Base-by-base conservation (phyloP, 2,329 filamentous ascomycete species). In the Pseudogymnoascus sp. region DNA sequence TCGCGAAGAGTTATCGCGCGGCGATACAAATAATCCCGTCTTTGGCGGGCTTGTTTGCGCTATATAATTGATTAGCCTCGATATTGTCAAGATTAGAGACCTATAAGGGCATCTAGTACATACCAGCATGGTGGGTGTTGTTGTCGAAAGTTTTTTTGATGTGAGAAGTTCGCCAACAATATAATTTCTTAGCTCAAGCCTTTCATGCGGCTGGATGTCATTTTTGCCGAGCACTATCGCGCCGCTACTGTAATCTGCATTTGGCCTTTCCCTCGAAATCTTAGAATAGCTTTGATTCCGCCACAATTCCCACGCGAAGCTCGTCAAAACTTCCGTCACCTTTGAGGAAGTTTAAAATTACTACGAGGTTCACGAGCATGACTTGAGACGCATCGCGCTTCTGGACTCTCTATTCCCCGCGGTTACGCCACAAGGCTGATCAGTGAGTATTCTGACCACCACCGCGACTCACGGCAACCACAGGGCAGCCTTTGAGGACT, bases 1-100 rank as follows among this genome's bases (percentile, higher is more conserved):
- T 97, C 91, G 67, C 89, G 87, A 43, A 97, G 83, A 20, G 91
- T 87, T 62, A 97, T 81, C 37, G 94, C 93, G 70, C 90, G 87
- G 63, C 93, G 86, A 75, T 97, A 96, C 69, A 99, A 86, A 74
- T 97, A 95, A 73, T 95, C 90, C 68, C 89, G 82, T 69, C 90
- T 82, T 74, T 92, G 86, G 67, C 89, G 85, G 64, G 87, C 86
- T 81, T 91, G 87, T 80, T 87, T 84, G 70, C 87, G 84, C 77
- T 83, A 66, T 6, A 43, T 36, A 16, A 62, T 18, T 61, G 22
- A 22, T 60, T 43, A 63, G 58, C 16, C 47, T 39, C 28, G 20
- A 33, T 30, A 14, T 38, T 38, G 11, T 30, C 28, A 54, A 33
- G 33, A 41, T 69, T 63, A 67, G 64, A 60, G 60, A 47, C 41